These are phyloP conservation scores for Rhizophagus clarus DNA, from an alignment of 192 early-diverging fungal genomes.

Conservation along the genomic window DNA sequence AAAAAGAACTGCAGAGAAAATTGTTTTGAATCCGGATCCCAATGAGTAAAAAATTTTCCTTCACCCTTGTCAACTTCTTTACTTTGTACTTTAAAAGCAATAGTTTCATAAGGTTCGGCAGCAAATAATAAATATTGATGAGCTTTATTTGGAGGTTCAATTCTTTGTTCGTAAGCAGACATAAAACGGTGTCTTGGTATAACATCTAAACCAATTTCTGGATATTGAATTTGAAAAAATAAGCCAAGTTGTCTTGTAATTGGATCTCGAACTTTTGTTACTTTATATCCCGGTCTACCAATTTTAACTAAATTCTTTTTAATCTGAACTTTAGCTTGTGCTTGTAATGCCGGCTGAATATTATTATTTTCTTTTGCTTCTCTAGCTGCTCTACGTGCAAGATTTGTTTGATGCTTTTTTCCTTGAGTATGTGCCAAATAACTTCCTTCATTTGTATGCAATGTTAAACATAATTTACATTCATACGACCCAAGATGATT, in stretches of 20 bases:
- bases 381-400: constrained; percentile 84
- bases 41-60: constrained; percentile 90
- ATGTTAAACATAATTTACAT: constrained; percentile 81
- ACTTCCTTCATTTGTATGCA: constrained; percentile 91
- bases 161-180: constrained; percentile 93
- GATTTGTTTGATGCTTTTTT: constrained; percentile 96
- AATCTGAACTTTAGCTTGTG: constrained; percentile 46
- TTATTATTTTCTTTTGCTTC: constrained; percentile 74
- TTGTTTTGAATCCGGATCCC: constrained; percentile 88
- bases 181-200: constrained; percentile 94
- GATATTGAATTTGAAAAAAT: constrained; percentile 93
- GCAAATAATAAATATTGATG: constrained; percentile 95
- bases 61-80: constrained; percentile 87
- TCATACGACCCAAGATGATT: constrained; percentile 83
- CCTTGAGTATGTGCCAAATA: constrained; percentile 98
- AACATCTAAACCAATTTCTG: constrained; percentile 82
- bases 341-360: constrained; percentile 47
- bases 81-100: constrained; percentile 92
- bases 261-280: constrained; percentile 91
- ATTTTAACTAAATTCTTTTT: constrained; percentile 89
- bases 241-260: constrained; percentile 84
- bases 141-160: constrained; percentile 83
- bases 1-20: constrained; percentile 95
- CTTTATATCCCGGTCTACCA: constrained; percentile 93
- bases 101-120: constrained; percentile 94